Conservation (phyloP, 2,329 filamentous ascomycete genomes). For the Furcasterigmium furcatum region DNA sequence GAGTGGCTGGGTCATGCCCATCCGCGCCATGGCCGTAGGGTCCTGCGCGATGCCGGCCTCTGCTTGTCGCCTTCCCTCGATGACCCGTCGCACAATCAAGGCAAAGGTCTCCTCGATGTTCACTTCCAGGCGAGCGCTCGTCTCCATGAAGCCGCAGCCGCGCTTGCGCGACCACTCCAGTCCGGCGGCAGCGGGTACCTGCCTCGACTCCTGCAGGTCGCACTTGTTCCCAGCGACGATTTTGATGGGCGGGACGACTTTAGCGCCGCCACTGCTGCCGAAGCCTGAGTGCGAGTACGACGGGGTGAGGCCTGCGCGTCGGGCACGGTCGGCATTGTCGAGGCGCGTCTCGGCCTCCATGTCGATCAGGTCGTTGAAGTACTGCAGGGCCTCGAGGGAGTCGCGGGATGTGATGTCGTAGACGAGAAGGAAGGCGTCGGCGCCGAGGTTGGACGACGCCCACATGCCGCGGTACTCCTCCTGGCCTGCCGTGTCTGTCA, state of each 20-base stretch:
- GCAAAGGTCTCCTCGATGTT: conserved; percentile 90
- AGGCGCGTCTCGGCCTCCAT: conserved; percentile 72
- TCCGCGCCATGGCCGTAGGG: conserved; percentile 39
- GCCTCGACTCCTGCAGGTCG: conserved; percentile 67
- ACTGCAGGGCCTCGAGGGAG: conserved; percentile 68
- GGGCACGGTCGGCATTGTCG: conserved; percentile 57
- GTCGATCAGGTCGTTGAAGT: conserved; percentile 81
- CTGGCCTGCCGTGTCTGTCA: conserved; percentile 85
- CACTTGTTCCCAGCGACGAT: conserved; percentile 87
- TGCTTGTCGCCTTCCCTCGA: conserved; percentile 51
- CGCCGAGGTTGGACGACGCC: conserved; percentile 73
- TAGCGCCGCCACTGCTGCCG: conserved; percentile 32
- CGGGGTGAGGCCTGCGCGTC: conserved; percentile 34
- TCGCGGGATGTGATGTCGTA: conserved; percentile 77
- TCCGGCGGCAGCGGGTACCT: conserved; percentile 67
- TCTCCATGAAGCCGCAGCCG: conserved; percentile 87
- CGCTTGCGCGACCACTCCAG: conserved; percentile 72
- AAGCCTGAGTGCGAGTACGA: conserved; percentile 20
- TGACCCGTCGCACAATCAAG: conserved; percentile 59
- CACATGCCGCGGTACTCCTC: conserved; percentile 88
- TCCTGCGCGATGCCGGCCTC: conserved; percentile 40
- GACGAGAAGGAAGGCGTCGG: conserved; percentile 81
- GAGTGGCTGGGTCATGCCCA: conserved; percentile 56
- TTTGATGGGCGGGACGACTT: conserved; percentile 69
- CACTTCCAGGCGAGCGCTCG: conserved; percentile 76